Conservation (phyloP, 1,284 basidiomycete species). For the Microbotryum saponariae region DNA sequence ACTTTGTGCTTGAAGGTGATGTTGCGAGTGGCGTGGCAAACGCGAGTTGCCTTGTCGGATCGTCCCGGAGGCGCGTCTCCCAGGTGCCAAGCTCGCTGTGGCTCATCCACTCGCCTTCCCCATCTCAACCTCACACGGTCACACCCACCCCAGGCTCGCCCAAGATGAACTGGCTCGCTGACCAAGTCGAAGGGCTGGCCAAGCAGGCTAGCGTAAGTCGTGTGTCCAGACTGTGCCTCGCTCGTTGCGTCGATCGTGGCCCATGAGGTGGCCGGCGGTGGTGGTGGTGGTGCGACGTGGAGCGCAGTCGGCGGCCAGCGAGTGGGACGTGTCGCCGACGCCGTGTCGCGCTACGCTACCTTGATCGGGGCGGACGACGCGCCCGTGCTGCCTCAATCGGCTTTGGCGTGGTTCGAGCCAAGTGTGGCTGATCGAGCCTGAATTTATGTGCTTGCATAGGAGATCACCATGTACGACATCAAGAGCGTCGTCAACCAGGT, state of each 20-base stretch:
- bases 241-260: background rate
- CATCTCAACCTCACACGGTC: too few relatives aligned
- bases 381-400: background rate
- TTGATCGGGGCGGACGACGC: background rate
- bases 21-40: too few relatives aligned
- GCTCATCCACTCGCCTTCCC: too few relatives aligned
- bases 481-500: constrained; percentile 60
- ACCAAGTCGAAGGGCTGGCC: constrained; percentile 28
- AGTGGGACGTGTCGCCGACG: background rate
- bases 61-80: too few relatives aligned
- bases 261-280: background rate
- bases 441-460: constrained; percentile 30
- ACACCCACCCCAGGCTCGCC: too few relatives aligned
- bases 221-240: too few relatives aligned
- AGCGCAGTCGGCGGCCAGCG: background rate
- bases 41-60: too few relatives aligned
- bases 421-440: background rate
- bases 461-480: constrained; percentile 81
- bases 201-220: constrained; percentile 27
- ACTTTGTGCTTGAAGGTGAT: too few relatives aligned
- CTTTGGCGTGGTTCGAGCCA: background rate
- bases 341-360: background rate
- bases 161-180: constrained; percentile 30
- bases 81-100: too few relatives aligned
- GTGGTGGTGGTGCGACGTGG: background rate